Evolutionary conservation across 75 land plant species (phyloP).

Genomic region (Selaginella tamariscina): DNA sequence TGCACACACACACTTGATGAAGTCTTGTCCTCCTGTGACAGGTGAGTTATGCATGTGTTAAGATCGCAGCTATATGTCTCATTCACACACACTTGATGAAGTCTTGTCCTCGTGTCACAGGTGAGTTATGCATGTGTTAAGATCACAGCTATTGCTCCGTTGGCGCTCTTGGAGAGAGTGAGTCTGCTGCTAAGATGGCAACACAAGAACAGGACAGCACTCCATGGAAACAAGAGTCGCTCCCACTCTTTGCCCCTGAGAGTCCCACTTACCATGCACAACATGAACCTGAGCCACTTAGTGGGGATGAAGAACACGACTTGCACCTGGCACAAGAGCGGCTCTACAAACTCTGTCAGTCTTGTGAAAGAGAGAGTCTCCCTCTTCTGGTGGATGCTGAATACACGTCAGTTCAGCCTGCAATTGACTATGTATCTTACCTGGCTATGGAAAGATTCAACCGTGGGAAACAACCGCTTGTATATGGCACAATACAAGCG

Average conservation of each 20-base stretch:
- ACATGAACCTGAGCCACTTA: conserved; percentile 45
- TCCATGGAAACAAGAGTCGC: conserved; percentile 52
- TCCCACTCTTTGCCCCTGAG: conserved; percentile 46
- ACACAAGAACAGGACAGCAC: conserved; percentile 38
- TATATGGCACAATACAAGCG: conserved; percentile 71
- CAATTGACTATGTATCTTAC: conserved; percentile 71
- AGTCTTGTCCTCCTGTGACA: too few species aligned
- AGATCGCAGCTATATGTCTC: conserved; percentile 71
- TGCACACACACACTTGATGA: too few species aligned
- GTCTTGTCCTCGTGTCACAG: too few species aligned
- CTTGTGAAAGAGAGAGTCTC: conserved; percentile 29
- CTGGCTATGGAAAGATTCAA: conserved; percentile 38
- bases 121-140: conserved; percentile 64
- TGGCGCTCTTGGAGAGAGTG: conserved; percentile 40
- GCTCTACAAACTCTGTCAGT: conserved; percentile 36
- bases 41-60: conserved; percentile 64
- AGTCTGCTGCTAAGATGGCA: conserved; percentile 75
- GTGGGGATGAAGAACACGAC: conserved; percentile 44
- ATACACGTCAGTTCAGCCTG: conserved; percentile 70
- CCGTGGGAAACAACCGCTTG: conserved; percentile 32
- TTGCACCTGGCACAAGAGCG: conserved; percentile 40
- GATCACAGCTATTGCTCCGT: conserved; percentile 75
- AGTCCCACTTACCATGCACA: conserved; percentile 72
- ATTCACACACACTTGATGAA: too few species aligned
- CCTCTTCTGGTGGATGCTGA: conserved; percentile 78